These are phyloP conservation scores for Agaricales sp. DNA, from an alignment of 1,284 basidiomycete genomes.

Conservation along the genomic window DNA sequence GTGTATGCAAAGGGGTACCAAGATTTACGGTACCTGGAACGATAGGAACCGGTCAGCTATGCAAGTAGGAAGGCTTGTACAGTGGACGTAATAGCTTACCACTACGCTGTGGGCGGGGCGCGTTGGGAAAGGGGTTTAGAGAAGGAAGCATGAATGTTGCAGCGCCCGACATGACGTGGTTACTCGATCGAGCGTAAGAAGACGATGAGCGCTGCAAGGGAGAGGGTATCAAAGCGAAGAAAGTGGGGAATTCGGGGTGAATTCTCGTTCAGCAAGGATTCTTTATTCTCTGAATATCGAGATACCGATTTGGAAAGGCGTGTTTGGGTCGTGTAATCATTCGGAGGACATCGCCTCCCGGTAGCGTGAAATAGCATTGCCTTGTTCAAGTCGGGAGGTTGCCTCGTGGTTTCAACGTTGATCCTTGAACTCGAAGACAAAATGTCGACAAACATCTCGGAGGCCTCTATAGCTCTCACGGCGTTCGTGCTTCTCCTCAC, in stretches of 20 bases:
- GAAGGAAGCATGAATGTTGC: background rate
- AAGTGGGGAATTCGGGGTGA: background rate
- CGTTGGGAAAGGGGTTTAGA: background rate
- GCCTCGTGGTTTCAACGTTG: background rate
- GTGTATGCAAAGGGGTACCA: background rate
- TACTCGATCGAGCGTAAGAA: background rate
- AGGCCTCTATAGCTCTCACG: background rate
- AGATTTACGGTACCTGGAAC: too few relatives aligned
- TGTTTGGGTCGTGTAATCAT: background rate
- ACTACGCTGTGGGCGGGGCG: background rate
- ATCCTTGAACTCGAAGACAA: background rate
- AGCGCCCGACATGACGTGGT: background rate
- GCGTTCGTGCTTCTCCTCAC: background rate
- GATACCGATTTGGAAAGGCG: background rate
- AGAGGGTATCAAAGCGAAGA: background rate
- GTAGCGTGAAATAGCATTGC: background rate
- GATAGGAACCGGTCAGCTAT: too few relatives aligned
- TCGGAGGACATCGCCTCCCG: background rate
- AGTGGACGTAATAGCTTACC: background rate
- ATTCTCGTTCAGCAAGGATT: background rate
- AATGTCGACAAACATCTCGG: background rate
- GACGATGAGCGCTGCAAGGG: too few relatives aligned
- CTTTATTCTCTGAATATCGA: background rate
- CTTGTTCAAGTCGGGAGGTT: background rate
- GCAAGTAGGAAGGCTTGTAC: too few relatives aligned